Percentiles rank a stretch among this genome's conserved stretches.
phyloP scores from a whole-genome alignment of 1,284 basidiomycete species.

The Exobasidium rhododendri region DNA sequence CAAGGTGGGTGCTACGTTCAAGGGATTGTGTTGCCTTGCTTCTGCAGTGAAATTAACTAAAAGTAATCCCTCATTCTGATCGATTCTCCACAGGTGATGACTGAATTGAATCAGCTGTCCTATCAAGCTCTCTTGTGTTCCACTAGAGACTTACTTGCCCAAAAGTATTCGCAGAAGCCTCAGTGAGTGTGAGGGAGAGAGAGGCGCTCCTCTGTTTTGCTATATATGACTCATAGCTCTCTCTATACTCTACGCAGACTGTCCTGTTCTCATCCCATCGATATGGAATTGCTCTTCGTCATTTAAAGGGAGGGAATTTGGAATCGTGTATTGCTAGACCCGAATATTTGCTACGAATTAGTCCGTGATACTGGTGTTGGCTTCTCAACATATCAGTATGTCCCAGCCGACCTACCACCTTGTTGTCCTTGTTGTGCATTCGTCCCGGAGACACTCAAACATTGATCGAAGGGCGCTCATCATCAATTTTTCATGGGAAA shows the following conservation, averaged over 20 bases:
- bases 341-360: no score
- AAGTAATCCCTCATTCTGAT: constrained; percentile 8
- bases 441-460: no score
- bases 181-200: constrained; percentile 23
- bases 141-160: constrained; percentile 39
- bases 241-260: constrained; percentile 52
- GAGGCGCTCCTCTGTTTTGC: neutral
- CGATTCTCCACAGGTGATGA: constrained; percentile 46
- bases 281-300: constrained; percentile 49
- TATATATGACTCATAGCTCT: constrained; percentile 8
- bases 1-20: constrained; percentile 23
- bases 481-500: no score
- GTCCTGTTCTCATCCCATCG: constrained; percentile 55
- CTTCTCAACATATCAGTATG: no score
- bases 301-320: no score
- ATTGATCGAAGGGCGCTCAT: no score
- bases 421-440: no score
- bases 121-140: constrained; percentile 50
- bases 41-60: constrained; percentile 16
- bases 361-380: no score
- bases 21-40: constrained; percentile 2
- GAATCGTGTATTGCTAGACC: no score
- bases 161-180: constrained; percentile 53
- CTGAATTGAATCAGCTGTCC: constrained; percentile 57
- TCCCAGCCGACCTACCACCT: no score